Conservation (phyloP, 1,139 yeast genomes). For the Meyerozyma guilliermondii region DNA sequence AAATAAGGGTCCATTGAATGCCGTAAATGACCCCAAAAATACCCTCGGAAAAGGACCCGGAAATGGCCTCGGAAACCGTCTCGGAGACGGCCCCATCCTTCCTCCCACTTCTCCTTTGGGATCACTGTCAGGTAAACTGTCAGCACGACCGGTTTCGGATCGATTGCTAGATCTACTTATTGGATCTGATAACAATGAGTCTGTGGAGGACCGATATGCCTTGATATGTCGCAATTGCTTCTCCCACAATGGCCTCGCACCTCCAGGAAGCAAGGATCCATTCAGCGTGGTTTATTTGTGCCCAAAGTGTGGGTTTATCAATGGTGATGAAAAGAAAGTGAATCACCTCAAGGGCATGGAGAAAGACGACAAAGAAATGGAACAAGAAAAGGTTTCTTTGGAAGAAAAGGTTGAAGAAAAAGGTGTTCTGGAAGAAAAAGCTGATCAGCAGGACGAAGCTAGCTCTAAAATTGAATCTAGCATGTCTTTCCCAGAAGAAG, state of each 20-base stretch:
- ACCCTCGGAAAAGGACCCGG: not conserved
- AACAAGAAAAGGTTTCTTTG: not conserved
- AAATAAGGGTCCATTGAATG: not conserved
- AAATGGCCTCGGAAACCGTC: not conserved
- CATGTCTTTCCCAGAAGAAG: too few species aligned
- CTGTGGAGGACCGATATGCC: constrained; percentile 63
- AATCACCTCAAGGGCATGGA: not conserved
- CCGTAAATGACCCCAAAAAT: constrained; percentile 2
- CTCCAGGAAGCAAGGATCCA: constrained; percentile 59
- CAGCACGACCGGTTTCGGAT: constrained; percentile 33
- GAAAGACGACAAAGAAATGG: not conserved
- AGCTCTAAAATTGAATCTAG: too few species aligned
- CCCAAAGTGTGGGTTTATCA: constrained; percentile 63
- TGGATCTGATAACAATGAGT: constrained; percentile 67
- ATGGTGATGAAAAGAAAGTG: constrained; percentile 28
- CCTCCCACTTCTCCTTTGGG: not conserved
- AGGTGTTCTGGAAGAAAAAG: too few species aligned
- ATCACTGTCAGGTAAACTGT: constrained; percentile 4
- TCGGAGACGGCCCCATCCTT: too few species aligned
- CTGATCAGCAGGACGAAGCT: too few species aligned
- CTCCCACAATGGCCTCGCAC: constrained; percentile 78
- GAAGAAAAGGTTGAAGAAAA: too few species aligned
- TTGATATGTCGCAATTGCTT: constrained; percentile 63
- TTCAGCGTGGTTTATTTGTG: constrained; percentile 57
- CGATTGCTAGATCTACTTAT: constrained; percentile 49